These are phyloP conservation scores for Sphaerulina populicola DNA, from an alignment of 2,329 filamentous ascomycete species.

Conservation along the genomic window DNA sequence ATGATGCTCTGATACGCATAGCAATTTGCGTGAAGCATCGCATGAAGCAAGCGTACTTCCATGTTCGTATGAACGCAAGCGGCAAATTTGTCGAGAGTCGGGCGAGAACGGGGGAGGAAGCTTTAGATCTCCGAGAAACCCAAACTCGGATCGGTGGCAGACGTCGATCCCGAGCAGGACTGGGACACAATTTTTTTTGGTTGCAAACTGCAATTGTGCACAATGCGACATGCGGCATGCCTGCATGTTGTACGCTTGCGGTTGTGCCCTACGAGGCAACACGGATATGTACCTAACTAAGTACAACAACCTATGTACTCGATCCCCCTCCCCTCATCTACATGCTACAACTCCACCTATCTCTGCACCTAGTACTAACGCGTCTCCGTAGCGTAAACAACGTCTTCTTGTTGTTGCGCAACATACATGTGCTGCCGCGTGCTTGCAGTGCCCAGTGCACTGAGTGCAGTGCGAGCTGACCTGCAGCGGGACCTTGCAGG, in stretches of 20 bases:
- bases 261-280: too few relatives aligned
- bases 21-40: too few relatives aligned
- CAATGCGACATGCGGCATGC: background rate
- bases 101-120: too few relatives aligned
- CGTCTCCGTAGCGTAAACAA: background rate
- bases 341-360: background rate
- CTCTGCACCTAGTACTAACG: background rate
- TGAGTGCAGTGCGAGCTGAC: slow-evolving; percentile 8
- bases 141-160: background rate
- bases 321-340: background rate
- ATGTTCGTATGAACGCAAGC: too few relatives aligned
- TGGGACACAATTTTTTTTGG: background rate
- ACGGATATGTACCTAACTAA: too few relatives aligned
- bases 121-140: background rate
- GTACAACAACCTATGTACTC: background rate
- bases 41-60: too few relatives aligned
- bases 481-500: slow-evolving; percentile 10
- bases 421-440: slow-evolving; percentile 4
- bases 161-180: background rate
- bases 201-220: background rate
- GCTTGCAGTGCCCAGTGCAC: background rate
- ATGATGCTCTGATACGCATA: too few relatives aligned
- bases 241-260: background rate
- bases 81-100: too few relatives aligned
- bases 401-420: background rate